Base-by-base conservation (phyloP, 2,329 filamentous ascomycete species). In the Sclerotinia subarctica region DNA sequence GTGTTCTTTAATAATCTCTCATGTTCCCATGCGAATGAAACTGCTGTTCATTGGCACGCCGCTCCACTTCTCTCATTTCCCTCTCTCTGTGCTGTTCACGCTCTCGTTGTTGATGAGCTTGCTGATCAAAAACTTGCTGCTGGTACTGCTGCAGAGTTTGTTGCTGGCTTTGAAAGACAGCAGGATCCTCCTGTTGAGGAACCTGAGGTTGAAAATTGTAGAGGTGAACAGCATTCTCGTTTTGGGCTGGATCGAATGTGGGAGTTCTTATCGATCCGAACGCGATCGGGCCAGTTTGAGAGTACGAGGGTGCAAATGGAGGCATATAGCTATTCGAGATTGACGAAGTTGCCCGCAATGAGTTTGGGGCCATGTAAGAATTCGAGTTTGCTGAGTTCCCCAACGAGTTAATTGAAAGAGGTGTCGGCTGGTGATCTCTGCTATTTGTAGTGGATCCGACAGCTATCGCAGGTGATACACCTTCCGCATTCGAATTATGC, bases 391-490 rank as follows among this genome's bases (percentile, higher is more conserved):
- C 19, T 2, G 26, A 42, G 19, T 53, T 38, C 19, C 35, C 58
- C n/a, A 51, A 44, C 19, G 65, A n/a, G 44, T 51, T 35, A 7
- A 21, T 11, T 52, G 35, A 10, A n/a, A 26, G 42, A 0, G 57
- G 29, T 44, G 56, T 15, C 24, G 44, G 24, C 26, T 66, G 44
- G 24, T 44, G 51, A 21, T 65, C 42, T 32, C 51, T 44, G 44
- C 49, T 64, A n/a, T 15, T 49, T 19, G 59, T 42, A 15, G 42
- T 53, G 1, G 66, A 57, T 26, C 59, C 66, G 19, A 56, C 44
- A 19, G 52, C 60, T 26, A 64, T 65, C 19, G 52, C 59, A 32
- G 66, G 66, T 24, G 52, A 68, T 38, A 51, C 38, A 13, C 46
- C 60, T 49, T 64, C 66, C 7, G 51, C 47, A 44, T 57, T 52